Conservation (phyloP, 805 yeast species). For the Myxozyma kluyveri region DNA sequence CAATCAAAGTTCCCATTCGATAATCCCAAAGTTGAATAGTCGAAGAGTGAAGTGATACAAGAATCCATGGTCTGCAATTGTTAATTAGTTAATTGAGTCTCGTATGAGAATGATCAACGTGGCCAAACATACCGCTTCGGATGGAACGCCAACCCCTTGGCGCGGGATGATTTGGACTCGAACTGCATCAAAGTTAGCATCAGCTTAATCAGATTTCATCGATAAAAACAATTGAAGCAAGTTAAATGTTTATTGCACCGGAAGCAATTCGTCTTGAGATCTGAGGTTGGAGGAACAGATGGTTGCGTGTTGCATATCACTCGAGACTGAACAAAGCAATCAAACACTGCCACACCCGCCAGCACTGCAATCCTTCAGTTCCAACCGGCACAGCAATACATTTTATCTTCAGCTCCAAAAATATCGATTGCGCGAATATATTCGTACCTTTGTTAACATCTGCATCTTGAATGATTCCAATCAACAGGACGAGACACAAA, state of each 20-base stretch:
- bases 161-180: constrained; percentile 96
- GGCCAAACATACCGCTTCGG: constrained; percentile 55
- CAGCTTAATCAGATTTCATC: not conserved
- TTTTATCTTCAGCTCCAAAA: no score
- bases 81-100: not conserved
- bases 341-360: not conserved
- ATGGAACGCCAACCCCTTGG: constrained; percentile 96
- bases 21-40: constrained; percentile 99
- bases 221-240: not conserved
- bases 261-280: not conserved
- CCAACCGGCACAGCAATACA: not conserved
- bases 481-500: no score
- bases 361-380: not conserved
- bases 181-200: constrained; percentile 47
- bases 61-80: constrained; percentile 76
- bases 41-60: constrained; percentile 93
- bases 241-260: no score
- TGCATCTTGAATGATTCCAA: no score
- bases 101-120: not conserved
- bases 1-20: constrained; percentile 97
- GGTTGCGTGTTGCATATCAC: not conserved
- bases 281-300: not conserved
- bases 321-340: not conserved
- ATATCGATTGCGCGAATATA: no score
- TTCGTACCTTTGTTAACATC: constrained; percentile 70